phyloP scores from a whole-genome alignment of 164 flowering plant genomes.

The Kingdonia uniflora region DNA sequence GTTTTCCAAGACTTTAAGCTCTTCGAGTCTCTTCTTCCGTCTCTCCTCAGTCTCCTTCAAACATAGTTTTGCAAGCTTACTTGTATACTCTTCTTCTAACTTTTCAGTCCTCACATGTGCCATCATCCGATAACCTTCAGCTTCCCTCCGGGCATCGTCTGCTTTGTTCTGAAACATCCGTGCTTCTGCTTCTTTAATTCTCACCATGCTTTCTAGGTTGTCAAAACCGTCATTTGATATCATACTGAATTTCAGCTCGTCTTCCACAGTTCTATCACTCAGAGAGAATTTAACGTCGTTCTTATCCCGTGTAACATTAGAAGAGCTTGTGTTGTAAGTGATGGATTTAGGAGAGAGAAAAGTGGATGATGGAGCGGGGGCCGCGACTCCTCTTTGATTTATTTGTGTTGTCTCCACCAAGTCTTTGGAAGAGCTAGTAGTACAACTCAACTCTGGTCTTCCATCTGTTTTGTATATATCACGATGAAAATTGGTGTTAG shows the following conservation, averaged over 20 bases:
- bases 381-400: constrained; percentile 25
- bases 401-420: constrained; percentile 21
- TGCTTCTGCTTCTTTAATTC: constrained; percentile 82
- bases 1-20: constrained; percentile 63
- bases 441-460: constrained; percentile 26
- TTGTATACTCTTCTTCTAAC: constrained; percentile 70
- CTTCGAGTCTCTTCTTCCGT: constrained; percentile 69
- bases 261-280: constrained; percentile 26
- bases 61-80: constrained; percentile 61
- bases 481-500: constrained; percentile 1
- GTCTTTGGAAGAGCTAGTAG: constrained; percentile 34
- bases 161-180: constrained; percentile 85
- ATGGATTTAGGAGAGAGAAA: constrained; percentile 28
- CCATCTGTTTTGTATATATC: constrained; percentile 27
- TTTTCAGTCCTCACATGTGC: constrained; percentile 41
- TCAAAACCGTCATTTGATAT: constrained; percentile 46
- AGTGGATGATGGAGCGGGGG: constrained; percentile 22
- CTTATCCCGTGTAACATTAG: constrained; percentile 20
- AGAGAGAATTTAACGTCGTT: constrained; percentile 26
- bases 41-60: constrained; percentile 78
- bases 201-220: constrained; percentile 70
- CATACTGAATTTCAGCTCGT: constrained; percentile 33
- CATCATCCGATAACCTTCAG: constrained; percentile 50
- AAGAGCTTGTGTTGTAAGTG: constrained; percentile 24
- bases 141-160: constrained; percentile 81